Evolutionary conservation across 2,329 filamentous ascomycete species (phyloP).

Genomic region (Diaporthe capsici): DNA sequence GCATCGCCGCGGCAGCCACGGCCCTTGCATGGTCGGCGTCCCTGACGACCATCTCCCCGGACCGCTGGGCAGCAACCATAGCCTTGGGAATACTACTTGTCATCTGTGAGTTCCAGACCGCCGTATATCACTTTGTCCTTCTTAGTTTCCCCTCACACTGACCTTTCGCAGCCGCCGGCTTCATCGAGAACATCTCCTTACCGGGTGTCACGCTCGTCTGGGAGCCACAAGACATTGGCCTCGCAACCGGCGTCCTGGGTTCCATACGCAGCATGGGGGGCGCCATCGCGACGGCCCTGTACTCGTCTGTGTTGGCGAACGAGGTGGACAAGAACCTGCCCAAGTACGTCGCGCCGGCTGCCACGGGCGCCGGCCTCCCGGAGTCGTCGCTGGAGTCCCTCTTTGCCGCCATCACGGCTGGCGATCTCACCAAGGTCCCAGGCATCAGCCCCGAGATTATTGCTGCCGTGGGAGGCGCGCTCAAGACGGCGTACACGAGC

Average conservation of each 20-base stretch:
- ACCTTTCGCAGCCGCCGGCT: conserved; percentile 50
- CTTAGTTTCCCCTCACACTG: neutral
- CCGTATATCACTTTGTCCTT: too few species aligned
- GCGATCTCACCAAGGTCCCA: conserved; percentile 51
- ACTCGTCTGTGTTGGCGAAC: conserved; percentile 54
- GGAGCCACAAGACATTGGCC: conserved; percentile 62
- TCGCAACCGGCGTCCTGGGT: conserved; percentile 60
- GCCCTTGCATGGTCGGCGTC: conserved; percentile 45
- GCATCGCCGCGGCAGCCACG: conserved; percentile 49
- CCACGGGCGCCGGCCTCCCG: conserved; percentile 54
- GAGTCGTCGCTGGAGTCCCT: conserved; percentile 50
- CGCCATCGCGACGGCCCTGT: conserved; percentile 54
- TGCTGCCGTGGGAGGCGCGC: conserved; percentile 51
- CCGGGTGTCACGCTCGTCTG: conserved; percentile 60
- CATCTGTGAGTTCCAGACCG: conserved; percentile 39
- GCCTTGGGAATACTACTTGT: conserved; percentile 52
- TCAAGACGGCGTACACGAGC: conserved; percentile 57
- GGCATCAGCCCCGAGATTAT: conserved; percentile 53
- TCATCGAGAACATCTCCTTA: conserved; percentile 57
- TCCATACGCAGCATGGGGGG: conserved; percentile 60
- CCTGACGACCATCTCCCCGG: conserved; percentile 7
- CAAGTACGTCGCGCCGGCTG: conserved; percentile 52
- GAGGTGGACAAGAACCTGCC: conserved; percentile 52
- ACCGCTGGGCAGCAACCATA: conserved; percentile 44
- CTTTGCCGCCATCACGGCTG: conserved; percentile 51